These are phyloP conservation scores for Neonothopanus nambi DNA, from an alignment of 1,284 basidiomycete genomes.

Conservation along the genomic window DNA sequence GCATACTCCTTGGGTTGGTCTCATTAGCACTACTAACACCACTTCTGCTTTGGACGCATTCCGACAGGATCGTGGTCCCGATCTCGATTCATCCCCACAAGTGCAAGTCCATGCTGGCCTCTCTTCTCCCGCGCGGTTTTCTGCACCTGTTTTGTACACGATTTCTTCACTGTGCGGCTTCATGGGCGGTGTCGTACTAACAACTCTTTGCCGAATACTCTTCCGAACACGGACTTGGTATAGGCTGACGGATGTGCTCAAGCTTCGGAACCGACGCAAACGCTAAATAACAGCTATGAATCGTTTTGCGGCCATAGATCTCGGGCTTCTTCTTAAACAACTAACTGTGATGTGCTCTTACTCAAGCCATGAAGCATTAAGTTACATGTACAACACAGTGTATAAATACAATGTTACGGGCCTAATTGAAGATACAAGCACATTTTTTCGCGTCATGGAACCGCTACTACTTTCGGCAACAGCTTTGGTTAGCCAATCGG, in stretches of 20 bases:
- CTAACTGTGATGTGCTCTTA: no score
- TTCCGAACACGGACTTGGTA: background rate
- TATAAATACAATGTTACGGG: no score
- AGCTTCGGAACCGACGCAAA: background rate
- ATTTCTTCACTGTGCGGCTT: constrained; percentile 19
- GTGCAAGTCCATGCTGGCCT: constrained; percentile 18
- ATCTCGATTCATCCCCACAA: constrained; percentile 31
- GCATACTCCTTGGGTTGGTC: constrained; percentile 46
- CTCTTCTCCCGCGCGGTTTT: constrained; percentile 1
- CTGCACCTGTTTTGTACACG: constrained; percentile 12
- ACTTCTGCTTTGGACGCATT: constrained; percentile 40
- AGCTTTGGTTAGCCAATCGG: no score
- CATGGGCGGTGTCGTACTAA: constrained; percentile 17
- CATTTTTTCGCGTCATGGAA: no score
- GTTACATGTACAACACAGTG: no score
- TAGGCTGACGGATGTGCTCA: background rate
- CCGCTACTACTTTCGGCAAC: no score
- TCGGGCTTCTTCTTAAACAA: no score
- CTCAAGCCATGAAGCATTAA: no score
- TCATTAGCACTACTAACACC: constrained; percentile 48
- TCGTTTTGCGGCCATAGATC: background rate
- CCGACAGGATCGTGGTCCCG: constrained; percentile 43
- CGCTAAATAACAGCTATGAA: background rate
- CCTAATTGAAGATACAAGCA: no score
- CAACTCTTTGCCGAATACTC: constrained; percentile 13